Base-by-base conservation (phyloP, 2,329 filamentous ascomycete species). In the Aspergillus chevalieri region DNA sequence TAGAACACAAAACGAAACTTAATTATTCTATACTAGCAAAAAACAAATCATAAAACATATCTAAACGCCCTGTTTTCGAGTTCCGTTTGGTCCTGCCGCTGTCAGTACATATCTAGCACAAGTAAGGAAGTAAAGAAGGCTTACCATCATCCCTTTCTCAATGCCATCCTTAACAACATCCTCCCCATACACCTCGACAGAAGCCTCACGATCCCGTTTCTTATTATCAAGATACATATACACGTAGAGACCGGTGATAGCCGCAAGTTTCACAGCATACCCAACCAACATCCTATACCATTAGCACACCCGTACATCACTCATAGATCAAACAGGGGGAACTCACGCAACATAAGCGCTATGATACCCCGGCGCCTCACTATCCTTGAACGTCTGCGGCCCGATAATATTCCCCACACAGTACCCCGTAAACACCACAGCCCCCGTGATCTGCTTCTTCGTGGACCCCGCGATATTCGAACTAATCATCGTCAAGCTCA, bases 171-270 rank as follows among this genome's bases (percentile, higher is more conserved):
- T 22, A 10, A 44, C 22, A 43, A 28, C 72, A 56, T 78, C 77
- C 41, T 76, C 71, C 28, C 75, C 72, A 3, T 69, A 66, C 6
- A 4, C 26, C 26, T 43, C 51, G 17, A 56, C 57, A 61, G 67
- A 4, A 69, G 54, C 74, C 41, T 75, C 74, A 0, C 71, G 62
- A 59, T 83, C 79, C 21, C 80, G 65, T 51, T 72, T 74, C 62
- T 77, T 78, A 61, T 82, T 83, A 12, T 71, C 71, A 2, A 65
- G 59, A 56, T 68, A 78, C 79, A 82, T 82, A 55, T 81, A 82
- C 1, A 76, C 52, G 52, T 79, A 81, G 2, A 83, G 57, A 0
- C 78, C 65, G 0, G 76, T 56, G 0, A 82, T 77, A 52, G 74
- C 70, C 2, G 66, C 47, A 0, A 80, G 63, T 62, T 82, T 81